A percentile compares a stretch with the other conserved stretches of the same genome.
phyloP scores from a whole-genome alignment of 2,329 filamentous ascomycete genomes.

The Trichoderma koningii region DNA sequence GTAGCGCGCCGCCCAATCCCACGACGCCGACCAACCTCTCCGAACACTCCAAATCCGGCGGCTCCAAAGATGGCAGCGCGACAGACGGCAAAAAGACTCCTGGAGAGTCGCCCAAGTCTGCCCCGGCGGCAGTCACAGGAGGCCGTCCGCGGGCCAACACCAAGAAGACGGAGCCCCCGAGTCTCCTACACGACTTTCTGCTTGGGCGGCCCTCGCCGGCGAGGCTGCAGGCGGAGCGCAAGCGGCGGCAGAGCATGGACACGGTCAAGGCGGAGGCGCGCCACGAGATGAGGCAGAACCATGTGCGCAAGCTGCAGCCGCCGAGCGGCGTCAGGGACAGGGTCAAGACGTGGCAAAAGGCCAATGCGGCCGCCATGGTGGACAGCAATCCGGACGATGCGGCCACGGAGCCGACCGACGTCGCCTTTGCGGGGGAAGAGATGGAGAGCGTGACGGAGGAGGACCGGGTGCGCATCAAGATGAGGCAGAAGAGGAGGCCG shows the following conservation, averaged over 20 bases:
- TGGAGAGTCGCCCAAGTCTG: conserved; percentile 45
- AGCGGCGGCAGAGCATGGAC: conserved; percentile 61
- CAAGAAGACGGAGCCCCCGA: conserved; percentile 46
- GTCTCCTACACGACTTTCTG: conserved; percentile 59
- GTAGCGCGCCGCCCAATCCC: conserved; percentile 29
- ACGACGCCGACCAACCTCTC: conserved; percentile 22
- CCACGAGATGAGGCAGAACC: conserved; percentile 59
- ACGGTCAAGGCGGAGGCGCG: conserved; percentile 56
- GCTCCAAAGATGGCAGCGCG: conserved; percentile 14
- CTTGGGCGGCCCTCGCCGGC: conserved; percentile 58
- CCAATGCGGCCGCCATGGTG: conserved; percentile 67
- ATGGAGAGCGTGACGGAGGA: conserved; percentile 61
- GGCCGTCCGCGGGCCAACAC: conserved; percentile 40
- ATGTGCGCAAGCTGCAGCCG: conserved; percentile 60
- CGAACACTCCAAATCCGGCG: background rate
- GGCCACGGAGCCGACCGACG: conserved; percentile 61
- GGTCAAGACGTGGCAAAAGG: conserved; percentile 82
- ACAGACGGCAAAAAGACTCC: conserved; percentile 27
- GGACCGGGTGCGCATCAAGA: conserved; percentile 60
- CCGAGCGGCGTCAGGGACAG: conserved; percentile 73
- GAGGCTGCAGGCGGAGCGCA: conserved; percentile 54
- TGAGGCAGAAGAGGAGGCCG: conserved; percentile 49
- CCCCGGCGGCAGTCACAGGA: conserved; percentile 43
- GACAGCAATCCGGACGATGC: conserved; percentile 54
- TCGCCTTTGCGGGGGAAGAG: conserved; percentile 62